Base-by-base conservation (phyloP, 768 basidiomycete species). In the Xerocomus brunneocitrinus region DNA sequence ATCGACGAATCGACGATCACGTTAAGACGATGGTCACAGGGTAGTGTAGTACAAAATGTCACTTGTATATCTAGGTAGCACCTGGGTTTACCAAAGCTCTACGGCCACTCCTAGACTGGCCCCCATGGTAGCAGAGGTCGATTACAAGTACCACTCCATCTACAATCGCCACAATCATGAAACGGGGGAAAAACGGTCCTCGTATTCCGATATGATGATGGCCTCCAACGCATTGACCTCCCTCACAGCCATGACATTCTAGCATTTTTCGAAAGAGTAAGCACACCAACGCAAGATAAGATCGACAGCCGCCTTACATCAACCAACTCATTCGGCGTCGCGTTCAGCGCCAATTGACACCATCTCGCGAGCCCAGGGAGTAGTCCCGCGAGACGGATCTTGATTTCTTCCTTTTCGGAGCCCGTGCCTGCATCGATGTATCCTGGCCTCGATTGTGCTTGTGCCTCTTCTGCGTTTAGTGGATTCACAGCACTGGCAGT, bases 351-450 rank as follows among this genome's bases (percentile, higher is more conserved):
- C 53, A 82, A 53, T 57, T 80, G 80, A 61, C 84, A 85, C 91
- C 92, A 93, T 52, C 82, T 74, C 50, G 87, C 83, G 39, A 97
- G 71, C 1, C 82, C 87, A 4, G 93, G 94, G 28, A 98, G 71
- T 59, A 95, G 71, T 5, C 85, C 83, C 13, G 91, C 95, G 13
- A 97, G 68, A 43, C 89, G 74, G 47, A 90, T 79, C 59, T 79
- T 76, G 46, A 76, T 66, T 28, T 78, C 79, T 41, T 76, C 67
- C 38, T 49, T 58, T 28, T 43, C 55, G 13, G 27, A 27, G 28
- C 14, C 22, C 1, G 51, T 22, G 16, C 41, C 43, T 3, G 39
- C 74, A 22, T 53, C 56, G 38, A 56, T 56, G 31, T 58, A 49
- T 25, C 63, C 68, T 19, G 55, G 49, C 6, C 7, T 46, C 2